Evolutionary conservation across 1,284 basidiomycete genomes (phyloP), one percentile per base, ranked within the genome.

Genomic region (Microbotryum scabiosae): DNA sequence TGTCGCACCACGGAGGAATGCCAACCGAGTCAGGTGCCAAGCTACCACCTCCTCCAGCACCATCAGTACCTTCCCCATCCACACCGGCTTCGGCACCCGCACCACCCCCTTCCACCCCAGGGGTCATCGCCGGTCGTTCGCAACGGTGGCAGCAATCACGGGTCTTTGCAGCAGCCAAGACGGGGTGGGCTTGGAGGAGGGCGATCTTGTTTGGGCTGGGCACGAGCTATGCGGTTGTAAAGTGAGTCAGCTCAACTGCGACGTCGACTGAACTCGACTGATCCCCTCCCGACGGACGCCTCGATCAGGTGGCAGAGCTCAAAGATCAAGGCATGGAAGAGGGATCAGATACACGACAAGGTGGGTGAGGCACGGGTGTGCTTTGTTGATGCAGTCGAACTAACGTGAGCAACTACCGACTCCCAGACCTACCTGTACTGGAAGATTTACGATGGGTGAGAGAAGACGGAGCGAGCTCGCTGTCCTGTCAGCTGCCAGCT

Each of bases 391-490:
- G 25, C 3, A n/a, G 3, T 4, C 3, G 51, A 12, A 52, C 51
- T 32, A 14, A 25, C 47, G 26, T 20, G 12, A 1, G 20, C 12
- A 18, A 20, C 23, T 41, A 49, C 20, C 36, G 21, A 23, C 51
- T 20, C 16, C 10, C 53, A 60, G 49, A 64, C 67, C 7, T 65
- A 66, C 43, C 61, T 72, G 48, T 68, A 68, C 59, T 72, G 70
- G 70, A 71, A 71, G 62, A 62, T 72, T 46, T 71, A 72, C 51
- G 58, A 62, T 55, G 66, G 36, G 36, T 41, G 36, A 41, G 30
- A 2, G 30, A 30, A 30, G 30, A 30, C 30, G 30, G 7, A 9
- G 30, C 30, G 8, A 1, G 30, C 30, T 30, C 8, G 6, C 6
- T 9, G 8, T 30, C 30, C 30, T 30, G 30, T 30, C 30, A 30